Percentiles rank a stretch among this genome's conserved stretches.
These are phyloP conservation scores for Penicillium frequentans DNA, from an alignment of 2,329 filamentous ascomycete species.

Conservation along the genomic window DNA sequence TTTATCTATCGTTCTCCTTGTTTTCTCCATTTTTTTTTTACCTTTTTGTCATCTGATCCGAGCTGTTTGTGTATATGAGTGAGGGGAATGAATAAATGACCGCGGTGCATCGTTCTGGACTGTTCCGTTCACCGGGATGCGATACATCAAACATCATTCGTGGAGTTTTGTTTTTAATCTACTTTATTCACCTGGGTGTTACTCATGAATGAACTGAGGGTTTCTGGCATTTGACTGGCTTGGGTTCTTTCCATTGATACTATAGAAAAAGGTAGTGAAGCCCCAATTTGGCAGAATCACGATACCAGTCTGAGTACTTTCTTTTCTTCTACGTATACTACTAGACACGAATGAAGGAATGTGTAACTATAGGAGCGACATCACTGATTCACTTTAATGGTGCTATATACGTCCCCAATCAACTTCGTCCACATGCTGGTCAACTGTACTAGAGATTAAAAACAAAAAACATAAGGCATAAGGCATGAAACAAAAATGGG, in stretches of 20 bases:
- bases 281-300: neutral
- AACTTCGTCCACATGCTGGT: conserved; percentile 12
- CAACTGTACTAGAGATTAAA: conserved; percentile 18
- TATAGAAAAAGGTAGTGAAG: neutral
- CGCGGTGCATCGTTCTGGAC: conserved; percentile 11
- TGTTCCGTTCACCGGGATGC: neutral
- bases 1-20: neutral
- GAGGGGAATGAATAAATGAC: conserved; percentile 15
- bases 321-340: too few species aligned
- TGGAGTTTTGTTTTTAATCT: conserved; percentile 2
- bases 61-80: conserved; percentile 11
- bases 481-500: neutral
- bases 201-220: neutral
- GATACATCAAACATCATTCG: conserved; percentile 5
- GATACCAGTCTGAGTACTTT: too few species aligned
- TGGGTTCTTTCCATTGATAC: neutral
- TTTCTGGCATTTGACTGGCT: neutral
- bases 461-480: neutral
- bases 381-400: conserved; percentile 8
- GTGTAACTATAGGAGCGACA: neutral
- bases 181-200: neutral
- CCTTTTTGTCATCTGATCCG: neutral
- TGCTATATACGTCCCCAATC: conserved; percentile 20
- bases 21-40: neutral
- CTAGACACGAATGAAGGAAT: neutral